These are phyloP conservation scores for Tephrocybe sp. DNA, from an alignment of 768 basidiomycete genomes.

Conservation along the genomic window DNA sequence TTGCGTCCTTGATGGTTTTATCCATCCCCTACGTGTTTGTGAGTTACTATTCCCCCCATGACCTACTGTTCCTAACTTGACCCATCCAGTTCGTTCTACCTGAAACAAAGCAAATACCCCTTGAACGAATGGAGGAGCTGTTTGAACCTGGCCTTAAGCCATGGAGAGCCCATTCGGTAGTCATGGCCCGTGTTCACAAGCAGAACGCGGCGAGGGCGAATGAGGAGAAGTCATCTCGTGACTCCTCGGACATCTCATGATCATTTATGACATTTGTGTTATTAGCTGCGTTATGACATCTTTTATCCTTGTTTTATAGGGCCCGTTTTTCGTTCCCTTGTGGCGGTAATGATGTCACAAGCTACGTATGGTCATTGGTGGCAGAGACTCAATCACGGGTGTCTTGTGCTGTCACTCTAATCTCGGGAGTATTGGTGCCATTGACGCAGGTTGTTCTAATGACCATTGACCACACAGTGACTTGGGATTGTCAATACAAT, in stretches of 20 bases:
- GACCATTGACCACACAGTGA: not conserved
- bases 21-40: constrained; percentile 34
- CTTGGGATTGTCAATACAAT: not conserved
- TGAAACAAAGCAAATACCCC: constrained; percentile 38
- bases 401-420: not conserved
- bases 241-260: constrained; percentile 10
- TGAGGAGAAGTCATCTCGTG: constrained; percentile 8
- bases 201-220: constrained; percentile 9
- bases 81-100: constrained; percentile 30
- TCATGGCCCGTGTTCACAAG: constrained; percentile 25
- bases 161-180: constrained; percentile 31
- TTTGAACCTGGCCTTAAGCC: constrained; percentile 32
- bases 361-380: not conserved
- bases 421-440: not conserved
- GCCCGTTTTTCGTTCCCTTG: not conserved
- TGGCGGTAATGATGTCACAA: not conserved
- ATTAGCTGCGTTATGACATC: constrained; percentile 6
- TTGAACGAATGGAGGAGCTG: constrained; percentile 41
- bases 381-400: not conserved
- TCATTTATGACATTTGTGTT: constrained; percentile 10
- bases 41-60: constrained; percentile 6
- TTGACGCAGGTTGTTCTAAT: too few species aligned
- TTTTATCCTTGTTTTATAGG: constrained; percentile 1
- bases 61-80: not conserved
- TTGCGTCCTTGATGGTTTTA: constrained; percentile 29